These are phyloP conservation scores for Emergomyces pasteurianus DNA, from an alignment of 2,329 filamentous ascomycete genomes.

Conservation along the genomic window DNA sequence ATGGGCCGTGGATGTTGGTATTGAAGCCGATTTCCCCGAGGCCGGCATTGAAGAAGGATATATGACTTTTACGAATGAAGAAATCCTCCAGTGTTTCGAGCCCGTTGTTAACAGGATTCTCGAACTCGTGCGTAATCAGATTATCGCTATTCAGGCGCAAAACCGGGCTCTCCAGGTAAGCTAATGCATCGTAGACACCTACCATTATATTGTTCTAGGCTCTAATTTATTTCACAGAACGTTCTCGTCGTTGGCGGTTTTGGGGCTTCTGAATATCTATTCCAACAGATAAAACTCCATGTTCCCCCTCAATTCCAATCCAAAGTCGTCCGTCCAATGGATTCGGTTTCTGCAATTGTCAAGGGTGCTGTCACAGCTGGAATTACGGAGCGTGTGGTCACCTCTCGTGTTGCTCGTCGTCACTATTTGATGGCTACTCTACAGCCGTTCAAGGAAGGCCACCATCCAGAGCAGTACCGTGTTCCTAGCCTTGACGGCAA, in stretches of 20 bases:
- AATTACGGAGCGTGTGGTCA: constrained; percentile 93
- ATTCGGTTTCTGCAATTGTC: constrained; percentile 95
- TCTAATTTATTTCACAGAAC: constrained; percentile 43
- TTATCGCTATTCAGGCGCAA: constrained; percentile 96
- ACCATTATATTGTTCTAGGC: neutral
- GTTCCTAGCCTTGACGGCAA: constrained; percentile 94
- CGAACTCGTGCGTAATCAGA: constrained; percentile 93
- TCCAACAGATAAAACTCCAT: constrained; percentile 98
- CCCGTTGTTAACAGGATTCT: constrained; percentile 95
- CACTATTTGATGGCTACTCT: constrained; percentile 99
- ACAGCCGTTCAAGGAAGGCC: constrained; percentile 97
- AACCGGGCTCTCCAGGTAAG: constrained; percentile 73
- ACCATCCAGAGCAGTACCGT: constrained; percentile 95
- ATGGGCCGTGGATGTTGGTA: constrained; percentile 97
- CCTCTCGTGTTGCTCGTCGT: constrained; percentile 87
- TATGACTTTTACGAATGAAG: constrained; percentile 99
- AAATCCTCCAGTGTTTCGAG: constrained; percentile 97
- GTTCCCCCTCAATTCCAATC: constrained; percentile 96
- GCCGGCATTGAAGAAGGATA: constrained; percentile 97
- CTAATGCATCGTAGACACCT: neutral
- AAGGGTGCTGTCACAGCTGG: constrained; percentile 96
- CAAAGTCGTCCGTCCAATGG: constrained; percentile 97
- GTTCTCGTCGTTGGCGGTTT: constrained; percentile 96
- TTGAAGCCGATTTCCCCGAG: constrained; percentile 95
- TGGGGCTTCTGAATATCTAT: constrained; percentile 95